Evolutionary conservation across 176 grass and related monocot species (phyloP).

Genomic region (Luzula sylvatica): DNA sequence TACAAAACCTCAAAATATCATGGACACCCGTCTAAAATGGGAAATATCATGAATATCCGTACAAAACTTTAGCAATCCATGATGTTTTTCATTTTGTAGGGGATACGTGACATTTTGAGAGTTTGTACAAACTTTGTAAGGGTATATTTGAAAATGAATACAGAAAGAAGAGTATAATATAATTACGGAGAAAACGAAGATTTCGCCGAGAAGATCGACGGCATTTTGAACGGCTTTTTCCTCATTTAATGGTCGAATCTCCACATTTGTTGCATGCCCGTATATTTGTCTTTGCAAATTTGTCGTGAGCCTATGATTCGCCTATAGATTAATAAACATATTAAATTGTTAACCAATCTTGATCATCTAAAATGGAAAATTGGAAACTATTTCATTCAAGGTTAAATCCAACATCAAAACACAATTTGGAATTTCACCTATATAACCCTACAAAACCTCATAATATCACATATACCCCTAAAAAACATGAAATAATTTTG

Average conservation of each 20-base stretch:
- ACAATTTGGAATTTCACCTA: slow-evolving; percentile 4
- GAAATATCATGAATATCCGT: not conserved
- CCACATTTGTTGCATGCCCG: slow-evolving; percentile 56
- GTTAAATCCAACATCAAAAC: not conserved
- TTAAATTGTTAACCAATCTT: not conserved
- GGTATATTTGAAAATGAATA: not conserved
- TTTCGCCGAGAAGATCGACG: slow-evolving; percentile 73
- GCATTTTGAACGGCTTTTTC: slow-evolving; percentile 92
- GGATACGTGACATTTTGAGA: too few relatives aligned
- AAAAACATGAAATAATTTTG: too few relatives aligned
- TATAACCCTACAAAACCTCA: too few relatives aligned
- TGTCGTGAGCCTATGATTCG: slow-evolving; percentile 84
- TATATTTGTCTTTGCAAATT: slow-evolving; percentile 82
- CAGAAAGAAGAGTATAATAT: slow-evolving; percentile 17
- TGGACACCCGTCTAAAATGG: too few relatives aligned
- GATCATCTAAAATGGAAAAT: not conserved
- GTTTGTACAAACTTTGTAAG: too few relatives aligned
- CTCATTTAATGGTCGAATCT: slow-evolving; percentile 77
- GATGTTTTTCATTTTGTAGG: too few relatives aligned
- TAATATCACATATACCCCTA: too few relatives aligned
- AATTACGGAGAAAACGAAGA: slow-evolving; percentile 67
- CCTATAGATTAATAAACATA: slow-evolving; percentile 30
- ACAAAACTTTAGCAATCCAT: too few relatives aligned
- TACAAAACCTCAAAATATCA: too few relatives aligned
- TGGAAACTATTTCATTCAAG: too few relatives aligned